phyloP scores from a whole-genome alignment of 805 yeast species.

The Starmera amethionina region DNA sequence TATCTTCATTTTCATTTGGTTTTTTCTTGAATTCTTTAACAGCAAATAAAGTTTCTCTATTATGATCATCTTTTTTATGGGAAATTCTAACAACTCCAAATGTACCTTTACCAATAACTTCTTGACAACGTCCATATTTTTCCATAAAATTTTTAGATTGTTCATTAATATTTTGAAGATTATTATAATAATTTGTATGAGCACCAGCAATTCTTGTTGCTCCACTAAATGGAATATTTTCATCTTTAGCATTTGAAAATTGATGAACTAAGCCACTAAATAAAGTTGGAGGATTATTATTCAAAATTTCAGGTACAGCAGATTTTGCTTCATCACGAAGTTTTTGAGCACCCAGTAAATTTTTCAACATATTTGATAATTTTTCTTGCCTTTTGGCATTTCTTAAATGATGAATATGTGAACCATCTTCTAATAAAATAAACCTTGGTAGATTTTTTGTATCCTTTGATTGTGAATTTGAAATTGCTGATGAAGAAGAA shows the following conservation, averaged over 20 bases:
- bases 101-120: constrained; percentile 87
- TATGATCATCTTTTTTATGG: constrained; percentile 45
- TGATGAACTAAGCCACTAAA: constrained; percentile 60
- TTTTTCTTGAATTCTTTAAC: constrained; percentile 76
- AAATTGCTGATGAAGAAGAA: constrained; percentile 1
- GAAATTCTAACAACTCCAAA: constrained; percentile 89
- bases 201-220: constrained; percentile 18
- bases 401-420: constrained; percentile 71
- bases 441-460: constrained; percentile 29
- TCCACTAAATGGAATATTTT: constrained; percentile 25
- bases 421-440: constrained; percentile 51
- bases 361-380: constrained; percentile 63
- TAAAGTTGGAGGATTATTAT: constrained; percentile 55
- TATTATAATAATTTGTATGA: not conserved
- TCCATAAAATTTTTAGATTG: constrained; percentile 60
- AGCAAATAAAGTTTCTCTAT: constrained; percentile 54
- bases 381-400: constrained; percentile 75
- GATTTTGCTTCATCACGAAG: constrained; percentile 60
- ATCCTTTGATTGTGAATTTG: not conserved
- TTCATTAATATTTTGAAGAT: constrained; percentile 8
- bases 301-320: constrained; percentile 60
- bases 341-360: constrained; percentile 64
- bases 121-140: constrained; percentile 91
- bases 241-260: constrained; percentile 37
- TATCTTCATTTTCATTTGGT: constrained; percentile 51